These are phyloP conservation scores for Stentor roeselii DNA, from an alignment of 73 alveolate species.

Conservation along the genomic window DNA sequence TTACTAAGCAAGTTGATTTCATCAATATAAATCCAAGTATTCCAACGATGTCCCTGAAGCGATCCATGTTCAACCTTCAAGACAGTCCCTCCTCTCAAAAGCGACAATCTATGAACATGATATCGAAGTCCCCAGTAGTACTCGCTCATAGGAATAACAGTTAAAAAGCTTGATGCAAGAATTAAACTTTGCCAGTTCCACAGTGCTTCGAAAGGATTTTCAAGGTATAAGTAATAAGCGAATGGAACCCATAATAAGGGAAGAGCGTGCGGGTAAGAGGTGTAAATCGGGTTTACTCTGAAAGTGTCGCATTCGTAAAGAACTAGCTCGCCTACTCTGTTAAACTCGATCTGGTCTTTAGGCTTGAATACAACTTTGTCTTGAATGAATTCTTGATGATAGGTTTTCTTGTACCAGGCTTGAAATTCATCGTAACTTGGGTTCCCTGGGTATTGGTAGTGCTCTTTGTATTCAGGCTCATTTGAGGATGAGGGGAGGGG, in stretches of 20 bases:
- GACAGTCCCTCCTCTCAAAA: slow-evolving; percentile 85
- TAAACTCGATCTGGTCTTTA: slow-evolving; percentile 77
- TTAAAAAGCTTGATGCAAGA: slow-evolving; percentile 49
- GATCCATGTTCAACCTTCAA: slow-evolving; percentile 62
- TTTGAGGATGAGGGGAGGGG: too few relatives aligned
- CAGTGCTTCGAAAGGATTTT: slow-evolving; percentile 73
- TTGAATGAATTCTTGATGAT: slow-evolving; percentile 31
- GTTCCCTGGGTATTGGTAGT: slow-evolving; percentile 14
- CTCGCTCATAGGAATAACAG: slow-evolving; percentile 76
- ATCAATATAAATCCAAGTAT: slow-evolving; percentile 78
- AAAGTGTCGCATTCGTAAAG: slow-evolving; percentile 77
- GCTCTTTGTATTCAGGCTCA: slow-evolving; percentile 10
- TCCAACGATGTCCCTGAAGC: slow-evolving; percentile 67
- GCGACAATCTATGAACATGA: slow-evolving; percentile 65
- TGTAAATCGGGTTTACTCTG: slow-evolving; percentile 57
- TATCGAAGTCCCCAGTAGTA: slow-evolving; percentile 72
- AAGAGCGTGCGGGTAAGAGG: slow-evolving; percentile 77
- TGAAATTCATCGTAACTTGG: background rate
- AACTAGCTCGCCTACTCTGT: slow-evolving; percentile 84
- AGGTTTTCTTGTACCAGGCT: too few relatives aligned
- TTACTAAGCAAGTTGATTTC: slow-evolving; percentile 74
- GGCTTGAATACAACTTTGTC: slow-evolving; percentile 83
- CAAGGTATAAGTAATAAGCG: slow-evolving; percentile 70
- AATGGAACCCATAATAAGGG: slow-evolving; percentile 69
- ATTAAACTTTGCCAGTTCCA: slow-evolving; percentile 60